These are phyloP conservation scores for Aspergillus sp. DNA, from an alignment of 2,329 filamentous ascomycete genomes.

Conservation along the genomic window DNA sequence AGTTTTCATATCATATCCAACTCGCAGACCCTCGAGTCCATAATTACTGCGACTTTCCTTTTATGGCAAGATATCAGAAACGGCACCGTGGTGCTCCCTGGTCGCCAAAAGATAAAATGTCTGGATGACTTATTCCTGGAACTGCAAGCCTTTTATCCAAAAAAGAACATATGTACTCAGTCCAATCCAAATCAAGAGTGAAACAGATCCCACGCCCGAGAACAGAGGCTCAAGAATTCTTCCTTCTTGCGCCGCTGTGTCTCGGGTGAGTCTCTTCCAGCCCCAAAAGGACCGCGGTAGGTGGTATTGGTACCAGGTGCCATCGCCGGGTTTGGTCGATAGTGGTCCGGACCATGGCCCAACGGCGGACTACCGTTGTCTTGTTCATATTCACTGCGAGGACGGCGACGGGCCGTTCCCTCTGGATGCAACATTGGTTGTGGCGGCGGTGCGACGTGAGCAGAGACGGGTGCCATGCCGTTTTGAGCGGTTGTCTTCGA, in stretches of 20 bases:
- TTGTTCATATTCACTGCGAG: conserved; percentile 80
- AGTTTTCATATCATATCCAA: conserved; percentile 14
- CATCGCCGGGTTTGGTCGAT: conserved; percentile 32
- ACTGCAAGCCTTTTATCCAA: not conserved
- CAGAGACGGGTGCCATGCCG: conserved; percentile 62
- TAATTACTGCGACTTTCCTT: not conserved
- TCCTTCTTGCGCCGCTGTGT: conserved; percentile 81
- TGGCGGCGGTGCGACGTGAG: conserved; percentile 46
- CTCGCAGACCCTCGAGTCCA: not conserved
- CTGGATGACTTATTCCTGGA: not conserved
- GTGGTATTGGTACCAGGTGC: conserved; percentile 24
- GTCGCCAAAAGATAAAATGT: not conserved
- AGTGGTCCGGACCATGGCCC: conserved; percentile 59
- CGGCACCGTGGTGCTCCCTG: not conserved
- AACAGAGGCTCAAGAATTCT: conserved; percentile 80
- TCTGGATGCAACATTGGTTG: conserved; percentile 34
- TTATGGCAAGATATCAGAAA: not conserved
- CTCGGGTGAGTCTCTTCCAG: conserved; percentile 75
- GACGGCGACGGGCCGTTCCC: conserved; percentile 56
- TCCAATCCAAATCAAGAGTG: conserved; percentile 59
- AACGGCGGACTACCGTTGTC: conserved; percentile 82
- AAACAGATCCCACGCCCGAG: conserved; percentile 92
- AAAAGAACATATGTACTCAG: no score
- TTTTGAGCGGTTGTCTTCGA: conserved; percentile 20
- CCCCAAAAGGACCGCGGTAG: conserved; percentile 65